Evolutionary conservation across 2,329 filamentous ascomycete species (phyloP), one percentile per base, ranked within the genome.

Genomic region (Pseudogymnoascus sp.): DNA sequence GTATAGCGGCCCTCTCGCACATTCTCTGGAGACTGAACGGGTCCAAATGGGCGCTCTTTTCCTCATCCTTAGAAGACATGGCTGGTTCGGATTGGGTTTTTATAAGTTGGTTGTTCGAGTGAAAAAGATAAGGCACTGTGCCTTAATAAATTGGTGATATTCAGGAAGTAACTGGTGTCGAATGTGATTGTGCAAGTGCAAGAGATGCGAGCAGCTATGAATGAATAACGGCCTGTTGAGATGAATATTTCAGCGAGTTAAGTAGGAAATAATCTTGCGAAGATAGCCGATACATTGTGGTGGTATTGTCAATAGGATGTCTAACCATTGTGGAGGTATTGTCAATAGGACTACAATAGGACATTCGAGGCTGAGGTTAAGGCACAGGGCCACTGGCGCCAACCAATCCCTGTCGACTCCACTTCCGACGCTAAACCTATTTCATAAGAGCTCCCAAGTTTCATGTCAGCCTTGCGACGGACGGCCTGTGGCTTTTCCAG

Each of bases 1-100:
- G 26, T n/a, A 61, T 61, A 19, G 59, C 38, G 16, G 59, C 50
- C 16, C 50, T 56, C 29, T 56, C 50, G 19, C 50, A 56, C 50
- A 56, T 33, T 40, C 35, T 21, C 59, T 38, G 24, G 14, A 61
- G 33, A 21, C 38, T 61, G 59, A 35, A 42, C n/a, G 35, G 38
- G 59, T 40, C 8, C 11, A 21, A n/a, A 40, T 40, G 59, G 1
- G 33, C 35, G 4, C 14, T 24, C 26, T 40, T 26, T n/a, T 61
- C 38, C n/a, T 60, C 33, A 24, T 60, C 33, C 7, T 60, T 60
- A 7, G 59, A 61, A 42, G 38, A 6, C 59, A 56, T 56, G 29
- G n/a, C 21, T 56, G n/a, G n/a, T 33, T 33, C 10, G 6, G 16
- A 35, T 33, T 56, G n/a, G 26, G 4, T 19, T 13, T 56, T 19